Evolutionary conservation across 192 early-diverging fungal species (phyloP).

Genomic region (Entomortierella chlamydospora): DNA sequence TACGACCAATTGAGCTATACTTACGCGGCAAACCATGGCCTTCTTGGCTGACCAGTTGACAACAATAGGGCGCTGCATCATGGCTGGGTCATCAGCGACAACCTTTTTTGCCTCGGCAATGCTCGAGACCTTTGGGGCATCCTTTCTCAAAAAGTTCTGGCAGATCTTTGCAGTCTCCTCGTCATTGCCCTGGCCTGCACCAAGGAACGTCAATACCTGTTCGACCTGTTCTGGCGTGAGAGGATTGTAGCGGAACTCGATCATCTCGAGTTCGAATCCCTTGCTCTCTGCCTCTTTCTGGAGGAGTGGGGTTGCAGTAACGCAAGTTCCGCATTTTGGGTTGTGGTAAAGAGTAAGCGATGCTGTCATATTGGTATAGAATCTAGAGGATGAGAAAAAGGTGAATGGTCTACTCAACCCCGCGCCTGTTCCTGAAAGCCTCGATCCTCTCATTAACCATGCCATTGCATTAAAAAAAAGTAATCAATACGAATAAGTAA

Average conservation of each 20-base stretch:
- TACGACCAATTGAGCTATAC: background rate
- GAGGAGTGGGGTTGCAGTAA: conserved; percentile 27
- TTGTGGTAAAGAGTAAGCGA: conserved; percentile 50
- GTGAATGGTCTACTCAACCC: background rate
- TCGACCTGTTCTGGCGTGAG: conserved; percentile 21
- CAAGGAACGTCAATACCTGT: conserved; percentile 32
- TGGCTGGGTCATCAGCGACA: conserved; percentile 21
- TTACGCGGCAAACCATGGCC: conserved; percentile 47
- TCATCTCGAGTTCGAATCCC: conserved; percentile 26
- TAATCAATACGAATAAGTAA: background rate
- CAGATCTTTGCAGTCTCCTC: conserved; percentile 26
- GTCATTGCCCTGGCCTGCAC: background rate
- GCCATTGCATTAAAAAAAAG: background rate
- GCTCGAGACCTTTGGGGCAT: conserved; percentile 26
- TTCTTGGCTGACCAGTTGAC: conserved; percentile 42
- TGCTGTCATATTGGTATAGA: background rate
- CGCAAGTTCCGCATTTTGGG: conserved; percentile 32
- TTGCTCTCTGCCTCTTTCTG: conserved; percentile 2
- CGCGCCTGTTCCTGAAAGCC: background rate
- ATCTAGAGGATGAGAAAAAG: background rate
- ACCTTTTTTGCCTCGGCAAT: conserved; percentile 30
- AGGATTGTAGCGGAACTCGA: conserved; percentile 39
- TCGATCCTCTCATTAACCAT: background rate
- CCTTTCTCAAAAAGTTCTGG: conserved; percentile 33
- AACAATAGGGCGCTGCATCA: conserved; percentile 41